A percentile compares a stretch with the other conserved stretches of the same genome.
phyloP scores from a whole-genome alignment of 208 protist genomes.

The Phytomonas sp. region DNA sequence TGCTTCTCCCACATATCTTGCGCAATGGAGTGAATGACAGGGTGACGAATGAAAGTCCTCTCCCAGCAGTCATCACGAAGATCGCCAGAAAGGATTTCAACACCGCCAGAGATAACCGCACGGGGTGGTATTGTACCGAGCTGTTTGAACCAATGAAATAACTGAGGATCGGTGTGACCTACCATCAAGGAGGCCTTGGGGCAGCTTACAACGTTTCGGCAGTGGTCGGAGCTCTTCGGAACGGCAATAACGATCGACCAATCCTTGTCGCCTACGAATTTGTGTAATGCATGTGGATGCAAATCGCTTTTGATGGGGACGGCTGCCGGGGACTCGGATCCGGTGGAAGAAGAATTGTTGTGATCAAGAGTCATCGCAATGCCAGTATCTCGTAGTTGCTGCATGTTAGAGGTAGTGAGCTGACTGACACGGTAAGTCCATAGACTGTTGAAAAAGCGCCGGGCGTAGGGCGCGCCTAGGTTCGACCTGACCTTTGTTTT shows the following conservation, averaged over 20 bases:
- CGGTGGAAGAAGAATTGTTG: constrained; percentile 3
- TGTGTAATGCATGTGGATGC: constrained; percentile 76
- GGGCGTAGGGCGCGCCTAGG: constrained; percentile 41
- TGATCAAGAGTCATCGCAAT: constrained; percentile 42
- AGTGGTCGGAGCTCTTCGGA: constrained; percentile 70
- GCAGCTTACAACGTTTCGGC: constrained; percentile 56
- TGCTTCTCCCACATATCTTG: constrained; percentile 80
- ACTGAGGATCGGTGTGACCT: constrained; percentile 82
- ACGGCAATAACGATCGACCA: constrained; percentile 65
- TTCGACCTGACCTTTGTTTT: constrained; percentile 76
- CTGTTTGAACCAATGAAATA: constrained; percentile 88
- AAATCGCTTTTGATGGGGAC: constrained; percentile 68
- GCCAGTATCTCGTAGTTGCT: constrained; percentile 37
- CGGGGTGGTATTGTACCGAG: constrained; percentile 73
- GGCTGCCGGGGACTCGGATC: constrained; percentile 13
- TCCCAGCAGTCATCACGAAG: constrained; percentile 72
- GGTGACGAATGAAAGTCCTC: constrained; percentile 59
- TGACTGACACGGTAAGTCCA: constrained; percentile 79
- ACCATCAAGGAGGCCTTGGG: constrained; percentile 68
- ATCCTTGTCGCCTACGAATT: constrained; percentile 54
- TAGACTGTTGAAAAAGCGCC: constrained; percentile 60
- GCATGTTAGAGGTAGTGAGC: constrained; percentile 68
- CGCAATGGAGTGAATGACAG: constrained; percentile 66
- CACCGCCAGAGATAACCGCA: constrained; percentile 53
- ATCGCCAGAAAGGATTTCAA: constrained; percentile 66